phyloP scores from a whole-genome alignment of 2,329 filamentous ascomycete genomes.

The Beauveria caledonica region DNA sequence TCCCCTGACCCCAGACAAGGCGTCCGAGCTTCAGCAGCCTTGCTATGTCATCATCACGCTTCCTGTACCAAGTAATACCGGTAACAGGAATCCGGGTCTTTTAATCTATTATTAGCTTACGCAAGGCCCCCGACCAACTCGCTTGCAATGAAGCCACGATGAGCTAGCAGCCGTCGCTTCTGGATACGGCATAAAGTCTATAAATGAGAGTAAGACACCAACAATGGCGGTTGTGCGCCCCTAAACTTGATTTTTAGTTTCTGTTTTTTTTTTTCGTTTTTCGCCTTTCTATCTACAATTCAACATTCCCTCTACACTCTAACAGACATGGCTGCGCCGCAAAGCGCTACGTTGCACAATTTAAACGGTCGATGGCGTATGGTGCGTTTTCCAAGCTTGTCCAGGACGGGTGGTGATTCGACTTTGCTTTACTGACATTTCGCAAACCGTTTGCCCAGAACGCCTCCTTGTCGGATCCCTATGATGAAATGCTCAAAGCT shows the following conservation, averaged over 20 bases:
- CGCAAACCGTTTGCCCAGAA: neutral
- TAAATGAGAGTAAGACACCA: neutral
- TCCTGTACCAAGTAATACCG: too few relatives aligned
- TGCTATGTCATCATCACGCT: too few relatives aligned
- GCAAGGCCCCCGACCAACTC: neutral
- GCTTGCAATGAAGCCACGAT: too few relatives aligned
- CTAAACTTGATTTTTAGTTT: neutral
- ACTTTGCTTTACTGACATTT: neutral
- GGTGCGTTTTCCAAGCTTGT: neutral
- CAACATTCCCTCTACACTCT: neutral
- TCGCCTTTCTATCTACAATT: neutral
- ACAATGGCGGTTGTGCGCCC: neutral
- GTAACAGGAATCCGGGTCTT: neutral
- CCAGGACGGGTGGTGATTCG: too few relatives aligned
- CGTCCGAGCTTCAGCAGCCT: neutral
- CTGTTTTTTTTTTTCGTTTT: neutral
- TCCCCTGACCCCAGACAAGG: neutral
- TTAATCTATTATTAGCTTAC: neutral
- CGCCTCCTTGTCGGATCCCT: neutral
- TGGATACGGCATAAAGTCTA: neutral
- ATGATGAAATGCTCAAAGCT: constrained; percentile 5
- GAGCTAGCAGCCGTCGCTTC: too few relatives aligned
- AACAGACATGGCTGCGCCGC: neutral
- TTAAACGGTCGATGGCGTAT: neutral
- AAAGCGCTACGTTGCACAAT: neutral